Percentiles rank a stretch among this genome's conserved stretches.
These are phyloP conservation scores for Brachypodium distachyon DNA, from an alignment of 202 grass and related monocot genomes.

Conservation along the genomic window DNA sequence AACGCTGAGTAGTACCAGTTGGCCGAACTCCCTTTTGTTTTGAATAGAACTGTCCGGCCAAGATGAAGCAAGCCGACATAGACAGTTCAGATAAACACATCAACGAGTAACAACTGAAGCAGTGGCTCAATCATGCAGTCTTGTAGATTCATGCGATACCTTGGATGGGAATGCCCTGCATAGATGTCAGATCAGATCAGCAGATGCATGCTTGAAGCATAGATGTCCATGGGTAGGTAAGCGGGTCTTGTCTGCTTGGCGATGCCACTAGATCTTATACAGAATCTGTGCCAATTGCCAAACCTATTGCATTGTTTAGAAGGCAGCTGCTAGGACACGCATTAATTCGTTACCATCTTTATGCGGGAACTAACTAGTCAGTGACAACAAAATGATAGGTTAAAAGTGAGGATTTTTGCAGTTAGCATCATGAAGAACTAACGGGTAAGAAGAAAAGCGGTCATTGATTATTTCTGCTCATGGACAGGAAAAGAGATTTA, in stretches of 20 bases:
- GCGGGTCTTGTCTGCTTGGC: neutral
- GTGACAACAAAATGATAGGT: neutral
- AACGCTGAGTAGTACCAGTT: neutral
- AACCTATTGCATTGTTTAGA: neutral
- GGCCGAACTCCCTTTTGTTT: neutral
- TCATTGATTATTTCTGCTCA: neutral
- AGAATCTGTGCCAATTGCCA: neutral
- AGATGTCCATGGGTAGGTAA: neutral
- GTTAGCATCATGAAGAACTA: neutral
- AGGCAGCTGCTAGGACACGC: neutral
- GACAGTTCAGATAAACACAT: neutral
- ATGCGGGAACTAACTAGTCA: neutral
- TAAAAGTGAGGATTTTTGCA: neutral
- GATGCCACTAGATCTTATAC: conserved; percentile 21
- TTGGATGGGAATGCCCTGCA: neutral
- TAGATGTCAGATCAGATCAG: neutral
- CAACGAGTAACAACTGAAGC: neutral
- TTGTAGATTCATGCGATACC: neutral
- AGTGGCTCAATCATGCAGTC: conserved; percentile 5
- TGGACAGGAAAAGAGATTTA: neutral
- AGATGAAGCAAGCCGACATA: neutral
- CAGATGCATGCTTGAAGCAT: conserved; percentile 6
- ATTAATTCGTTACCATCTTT: neutral
- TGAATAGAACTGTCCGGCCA: neutral
- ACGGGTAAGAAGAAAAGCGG: neutral